Evolutionary conservation across 1,284 basidiomycete species (phyloP).

Genomic region (Tylopilus orsonianus): DNA sequence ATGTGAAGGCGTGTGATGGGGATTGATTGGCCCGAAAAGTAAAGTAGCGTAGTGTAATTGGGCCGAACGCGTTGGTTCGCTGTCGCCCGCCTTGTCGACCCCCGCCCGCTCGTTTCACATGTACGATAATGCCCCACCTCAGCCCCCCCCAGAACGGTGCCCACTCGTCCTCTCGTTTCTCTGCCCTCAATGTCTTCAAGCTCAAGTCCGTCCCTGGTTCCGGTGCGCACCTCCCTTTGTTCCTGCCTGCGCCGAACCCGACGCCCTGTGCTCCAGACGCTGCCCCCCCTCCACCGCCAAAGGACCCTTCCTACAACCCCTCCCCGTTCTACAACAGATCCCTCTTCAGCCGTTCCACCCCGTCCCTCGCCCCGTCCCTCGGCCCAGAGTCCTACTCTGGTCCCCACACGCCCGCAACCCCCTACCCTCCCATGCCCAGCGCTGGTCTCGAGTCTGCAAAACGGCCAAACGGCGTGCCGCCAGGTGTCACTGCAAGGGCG

Average conservation of each 20-base stretch:
- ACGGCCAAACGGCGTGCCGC: background rate
- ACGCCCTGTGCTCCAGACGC: slow-evolving; percentile 7
- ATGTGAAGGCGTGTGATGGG: background rate
- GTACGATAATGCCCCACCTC: slow-evolving; percentile 14
- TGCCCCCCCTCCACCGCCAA: slow-evolving; percentile 59
- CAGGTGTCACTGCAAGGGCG: slow-evolving; percentile 3
- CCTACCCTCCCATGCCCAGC: slow-evolving; percentile 19
- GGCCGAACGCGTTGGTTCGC: too few species aligned
- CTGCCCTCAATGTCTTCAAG: slow-evolving; percentile 61
- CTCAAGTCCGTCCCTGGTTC: slow-evolving; percentile 26
- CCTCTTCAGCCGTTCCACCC: slow-evolving; percentile 51
- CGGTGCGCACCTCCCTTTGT: slow-evolving; percentile 2
- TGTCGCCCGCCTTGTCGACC: too few species aligned
- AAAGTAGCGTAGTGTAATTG: too few species aligned
- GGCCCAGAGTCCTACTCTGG: slow-evolving; percentile 33
- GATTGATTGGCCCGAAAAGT: too few species aligned
- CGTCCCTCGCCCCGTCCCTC: slow-evolving; percentile 50
- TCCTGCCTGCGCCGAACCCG: background rate
- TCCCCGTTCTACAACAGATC: slow-evolving; percentile 25
- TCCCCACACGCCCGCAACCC: slow-evolving; percentile 39
- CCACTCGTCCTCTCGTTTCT: slow-evolving; percentile 49
- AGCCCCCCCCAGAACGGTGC: slow-evolving; percentile 9
- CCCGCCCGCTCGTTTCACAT: slow-evolving; percentile 5
- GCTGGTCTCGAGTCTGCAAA: slow-evolving; percentile 16
- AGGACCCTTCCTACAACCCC: slow-evolving; percentile 43